Base-by-base conservation (phyloP, 768 basidiomycete genomes). In the Mycena alexandri region DNA sequence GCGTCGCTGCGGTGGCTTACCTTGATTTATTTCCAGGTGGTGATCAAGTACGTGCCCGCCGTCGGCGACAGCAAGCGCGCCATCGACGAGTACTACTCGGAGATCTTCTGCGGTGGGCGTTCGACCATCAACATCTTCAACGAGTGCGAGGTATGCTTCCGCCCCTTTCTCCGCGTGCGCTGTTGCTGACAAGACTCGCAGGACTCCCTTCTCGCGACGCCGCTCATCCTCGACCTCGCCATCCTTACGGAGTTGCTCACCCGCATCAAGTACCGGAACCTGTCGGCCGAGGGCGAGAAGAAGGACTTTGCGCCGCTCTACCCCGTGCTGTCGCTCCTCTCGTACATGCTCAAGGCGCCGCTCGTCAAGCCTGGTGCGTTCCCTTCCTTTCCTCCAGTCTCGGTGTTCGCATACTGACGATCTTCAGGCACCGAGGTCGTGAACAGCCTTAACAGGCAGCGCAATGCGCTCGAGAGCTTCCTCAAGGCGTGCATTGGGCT, bases 61-160 rank as follows among this genome's bases (percentile, higher is more conserved):
- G 96, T 97, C 34, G 96, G 97, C 43, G 98, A 99, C 83, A 94
- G 93, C 63, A 99, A 98, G 89, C 88, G 95, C 63, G 98, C 96
- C n/a, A 95, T 99, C 85, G 98, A 99, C 81, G 96, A 98, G 84
- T 99, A 98, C 82, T 95, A 96, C 80, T 96, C 94, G 13, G 96
- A 99, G 86, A 96, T 99, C 75, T 91, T 96, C 84, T 97, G 96
- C 76, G 96, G 96, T 72, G 96, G 96, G 33, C 85, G 94, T 69
- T 93, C 92, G 70, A 94, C 93, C 13, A 96, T 98, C 85, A 95
- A 94, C 79, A 94, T 95, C 82, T 98, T 97, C 88, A 98, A 98
- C 79, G 93, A 96, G 80, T 98, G 97, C 85, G 95, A 97, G 85
- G 92, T 91, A 71, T 14, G 86, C 76, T 41, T 46, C 5, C 67